These are phyloP conservation scores for Venturia oleaginea DNA, from an alignment of 2,329 filamentous ascomycete species.

Conservation along the genomic window DNA sequence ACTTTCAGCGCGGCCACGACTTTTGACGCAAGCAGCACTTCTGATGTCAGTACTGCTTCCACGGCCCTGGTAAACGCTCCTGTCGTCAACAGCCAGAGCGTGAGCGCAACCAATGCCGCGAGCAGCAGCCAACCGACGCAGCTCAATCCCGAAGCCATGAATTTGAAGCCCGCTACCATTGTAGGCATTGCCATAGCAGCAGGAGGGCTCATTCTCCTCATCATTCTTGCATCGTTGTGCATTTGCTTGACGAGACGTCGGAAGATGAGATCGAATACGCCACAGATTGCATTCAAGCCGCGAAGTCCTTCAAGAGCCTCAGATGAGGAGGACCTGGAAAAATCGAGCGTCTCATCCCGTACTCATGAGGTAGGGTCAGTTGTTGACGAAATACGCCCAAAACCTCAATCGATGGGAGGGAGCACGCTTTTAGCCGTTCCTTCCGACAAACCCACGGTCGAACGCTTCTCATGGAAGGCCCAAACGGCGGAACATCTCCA, in stretches of 20 bases:
- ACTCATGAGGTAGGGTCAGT: not conserved
- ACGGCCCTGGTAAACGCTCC: not conserved
- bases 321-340: not conserved
- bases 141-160: not conserved
- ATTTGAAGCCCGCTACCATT: not conserved
- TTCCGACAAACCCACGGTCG: not conserved
- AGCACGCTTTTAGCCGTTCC: not conserved
- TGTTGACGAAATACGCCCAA: not conserved
- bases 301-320: not conserved
- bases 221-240: not conserved
- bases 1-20: not conserved
- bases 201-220: not conserved
- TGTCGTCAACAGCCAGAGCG: not conserved
- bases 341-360: not conserved
- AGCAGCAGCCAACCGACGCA: not conserved
- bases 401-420: not conserved
- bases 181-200: not conserved
- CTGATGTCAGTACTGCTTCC: not conserved
- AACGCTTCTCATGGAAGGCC: not conserved
- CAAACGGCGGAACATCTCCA: not conserved
- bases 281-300: not conserved
- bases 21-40: not conserved
- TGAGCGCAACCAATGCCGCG: not conserved
- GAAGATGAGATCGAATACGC: not conserved
- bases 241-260: not conserved